Evolutionary conservation across 306 rosid genomes (phyloP), one percentile per base, ranked within the genome.

Genomic region (Lathyrus sativus): DNA sequence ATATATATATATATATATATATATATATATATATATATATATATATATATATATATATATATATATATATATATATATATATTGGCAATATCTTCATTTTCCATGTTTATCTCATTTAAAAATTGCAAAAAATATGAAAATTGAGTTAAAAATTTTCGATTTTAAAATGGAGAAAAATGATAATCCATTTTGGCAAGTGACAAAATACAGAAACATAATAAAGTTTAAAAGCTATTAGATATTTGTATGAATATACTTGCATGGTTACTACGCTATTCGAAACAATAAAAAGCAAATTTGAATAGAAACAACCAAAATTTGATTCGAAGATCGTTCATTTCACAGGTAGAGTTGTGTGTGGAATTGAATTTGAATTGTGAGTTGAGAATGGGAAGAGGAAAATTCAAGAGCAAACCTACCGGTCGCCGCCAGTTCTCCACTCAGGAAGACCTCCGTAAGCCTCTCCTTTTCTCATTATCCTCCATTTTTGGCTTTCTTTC

Each of bases 371-470:
- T 33, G 38, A 33, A 33, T 33, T 5, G 9, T 35, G 39, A 35
- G 6, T 35, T 7, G 39, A 51, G 10, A 59, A 92, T 92, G 98
- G 96, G 89, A 66, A 83, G 98, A 70, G 98, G 98, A 75, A 89
- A 86, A 86, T 89, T 68, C 93, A 92, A 89, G 88, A 72, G 81
- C 85, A 87, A 92, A 85, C 96, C 98, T 74, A 92, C 95, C 31
- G 98, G 98, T 8, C 95, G 85, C 61, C 98, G 98, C 83, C 86
- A 89, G 71, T 92, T 88, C 78, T 92, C 98, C 50, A 87, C 86
- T 31, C 88, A 84, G 2, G 98, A 92, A 67, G 96, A 92, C 59
- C 55, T 92, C 43, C 83, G 98, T 89, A 80, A 87, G 88, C 53
- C 26, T 41, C 45, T 5, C 0, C 13, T 62, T 11, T 57, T 61